A percentile compares a stretch with the other conserved stretches of the same genome.
Conservation (phyloP, 2,329 filamentous ascomycete genomes). For the Colletotrichum salicis region DNA sequence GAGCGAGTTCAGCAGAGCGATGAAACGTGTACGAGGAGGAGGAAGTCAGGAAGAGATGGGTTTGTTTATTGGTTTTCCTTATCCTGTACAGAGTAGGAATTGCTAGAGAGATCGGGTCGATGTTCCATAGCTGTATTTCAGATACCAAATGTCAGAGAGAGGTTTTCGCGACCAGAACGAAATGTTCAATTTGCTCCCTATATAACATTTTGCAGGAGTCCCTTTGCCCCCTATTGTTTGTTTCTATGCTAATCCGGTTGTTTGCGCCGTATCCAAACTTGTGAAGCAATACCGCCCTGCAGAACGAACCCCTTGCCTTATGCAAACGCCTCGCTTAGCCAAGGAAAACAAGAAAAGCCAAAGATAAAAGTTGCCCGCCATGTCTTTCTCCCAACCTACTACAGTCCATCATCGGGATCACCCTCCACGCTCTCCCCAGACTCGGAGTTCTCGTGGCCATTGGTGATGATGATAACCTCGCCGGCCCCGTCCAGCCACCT, state of each 20-base stretch:
- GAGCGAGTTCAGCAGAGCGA: neutral
- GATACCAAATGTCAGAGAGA: conserved; percentile 9
- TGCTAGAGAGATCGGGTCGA: neutral
- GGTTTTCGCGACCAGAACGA: neutral
- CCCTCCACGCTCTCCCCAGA: conserved; percentile 29
- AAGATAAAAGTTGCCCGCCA: neutral
- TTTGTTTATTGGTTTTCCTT: neutral
- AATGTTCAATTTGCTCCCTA: neutral
- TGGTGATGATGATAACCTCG: conserved; percentile 55
- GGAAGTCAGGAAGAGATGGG: neutral
- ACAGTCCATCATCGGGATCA: neutral
- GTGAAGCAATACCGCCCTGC: neutral
- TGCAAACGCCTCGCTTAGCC: conserved; percentile 4
- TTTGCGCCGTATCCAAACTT: conserved; percentile 1
- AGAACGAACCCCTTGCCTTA: neutral
- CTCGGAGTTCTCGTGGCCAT: conserved; percentile 31
- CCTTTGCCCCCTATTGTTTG: neutral
- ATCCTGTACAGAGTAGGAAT: neutral
- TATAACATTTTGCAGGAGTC: neutral
- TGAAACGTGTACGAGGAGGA: conserved; percentile 1
- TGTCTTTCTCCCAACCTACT: neutral
- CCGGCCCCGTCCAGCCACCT: conserved; percentile 76
- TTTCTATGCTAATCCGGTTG: neutral
- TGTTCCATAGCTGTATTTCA: conserved; percentile 13
- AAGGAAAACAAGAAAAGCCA: neutral